A percentile compares a stretch with the other conserved stretches of the same genome.
Evolutionary conservation across 2,329 filamentous ascomycete genomes (phyloP).

Genomic region (Neoscytalidium dimidiatum): DNA sequence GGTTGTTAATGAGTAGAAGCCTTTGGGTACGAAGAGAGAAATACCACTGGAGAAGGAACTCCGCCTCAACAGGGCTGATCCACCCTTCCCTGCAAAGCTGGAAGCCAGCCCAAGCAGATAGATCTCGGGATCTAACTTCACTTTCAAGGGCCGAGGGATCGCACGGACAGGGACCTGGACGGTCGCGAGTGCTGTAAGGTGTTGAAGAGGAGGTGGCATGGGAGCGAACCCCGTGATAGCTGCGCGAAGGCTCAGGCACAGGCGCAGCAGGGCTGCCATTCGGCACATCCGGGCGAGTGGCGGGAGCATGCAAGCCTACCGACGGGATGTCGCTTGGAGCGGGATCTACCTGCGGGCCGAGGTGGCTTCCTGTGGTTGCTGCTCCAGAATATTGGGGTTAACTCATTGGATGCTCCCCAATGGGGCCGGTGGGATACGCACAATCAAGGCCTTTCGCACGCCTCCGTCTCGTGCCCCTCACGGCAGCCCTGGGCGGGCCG

Average conservation of each 20-base stretch:
- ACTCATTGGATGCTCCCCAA: background rate
- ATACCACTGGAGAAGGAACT: slow-evolving; percentile 9
- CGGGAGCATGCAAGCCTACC: background rate
- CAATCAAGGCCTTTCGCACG: background rate
- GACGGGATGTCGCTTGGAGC: background rate
- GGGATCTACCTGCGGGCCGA: background rate
- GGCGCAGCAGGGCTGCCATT: background rate
- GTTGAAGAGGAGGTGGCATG: background rate
- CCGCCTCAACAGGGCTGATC: background rate
- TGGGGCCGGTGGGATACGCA: no score
- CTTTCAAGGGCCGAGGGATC: background rate
- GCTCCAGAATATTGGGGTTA: background rate
- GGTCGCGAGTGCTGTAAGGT: background rate
- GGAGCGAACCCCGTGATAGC: background rate
- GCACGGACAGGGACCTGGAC: background rate
- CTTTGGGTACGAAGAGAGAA: no score
- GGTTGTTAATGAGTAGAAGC: no score
- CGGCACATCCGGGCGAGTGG: background rate
- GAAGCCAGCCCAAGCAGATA: background rate
- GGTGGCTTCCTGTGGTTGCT: no score
- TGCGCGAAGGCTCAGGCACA: background rate
- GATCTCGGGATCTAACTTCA: background rate
- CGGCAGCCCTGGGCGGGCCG: background rate
- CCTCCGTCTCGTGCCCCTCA: background rate
- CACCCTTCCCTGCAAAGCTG: background rate